Evolutionary conservation across 2,329 filamentous ascomycete genomes (phyloP).

Genomic region (Hypoxylon sp.): DNA sequence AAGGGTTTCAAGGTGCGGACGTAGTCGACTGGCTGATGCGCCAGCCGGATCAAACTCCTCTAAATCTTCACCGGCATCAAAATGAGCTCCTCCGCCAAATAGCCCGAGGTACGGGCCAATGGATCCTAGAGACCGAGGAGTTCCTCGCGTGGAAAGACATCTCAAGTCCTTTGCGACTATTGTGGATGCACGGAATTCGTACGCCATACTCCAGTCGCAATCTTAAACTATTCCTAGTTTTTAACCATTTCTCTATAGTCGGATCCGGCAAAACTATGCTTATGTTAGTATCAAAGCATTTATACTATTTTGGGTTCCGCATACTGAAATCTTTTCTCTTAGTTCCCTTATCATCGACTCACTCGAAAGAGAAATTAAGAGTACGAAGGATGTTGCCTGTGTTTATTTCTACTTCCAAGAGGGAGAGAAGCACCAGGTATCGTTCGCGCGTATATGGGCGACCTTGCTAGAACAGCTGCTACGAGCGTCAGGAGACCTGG

Average conservation of each 20-base stretch:
- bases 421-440: no score
- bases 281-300: no score
- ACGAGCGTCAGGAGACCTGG: no score
- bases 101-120: conserved; percentile 6
- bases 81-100: conserved; percentile 12
- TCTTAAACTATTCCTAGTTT: no score
- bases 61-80: conserved; percentile 1
- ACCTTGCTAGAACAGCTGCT: no score
- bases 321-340: no score
- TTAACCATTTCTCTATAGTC: neutral
- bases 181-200: conserved; percentile 15
- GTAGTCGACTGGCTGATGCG: conserved; percentile 7
- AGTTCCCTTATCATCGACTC: no score
- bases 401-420: no score
- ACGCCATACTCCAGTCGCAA: neutral
- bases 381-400: no score
- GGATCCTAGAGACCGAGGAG: conserved; percentile 9
- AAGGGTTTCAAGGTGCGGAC: conserved; percentile 3
- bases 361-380: no score
- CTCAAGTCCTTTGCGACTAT: conserved; percentile 8
- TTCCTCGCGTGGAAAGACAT: conserved; percentile 6
- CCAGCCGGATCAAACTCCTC: conserved; percentile 9
- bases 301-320: no score
- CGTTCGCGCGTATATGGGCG: no score
- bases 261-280: conserved; percentile 16